These are phyloP conservation scores for Vachellia collinsii DNA, from an alignment of 306 rosid genomes.

Conservation along the genomic window DNA sequence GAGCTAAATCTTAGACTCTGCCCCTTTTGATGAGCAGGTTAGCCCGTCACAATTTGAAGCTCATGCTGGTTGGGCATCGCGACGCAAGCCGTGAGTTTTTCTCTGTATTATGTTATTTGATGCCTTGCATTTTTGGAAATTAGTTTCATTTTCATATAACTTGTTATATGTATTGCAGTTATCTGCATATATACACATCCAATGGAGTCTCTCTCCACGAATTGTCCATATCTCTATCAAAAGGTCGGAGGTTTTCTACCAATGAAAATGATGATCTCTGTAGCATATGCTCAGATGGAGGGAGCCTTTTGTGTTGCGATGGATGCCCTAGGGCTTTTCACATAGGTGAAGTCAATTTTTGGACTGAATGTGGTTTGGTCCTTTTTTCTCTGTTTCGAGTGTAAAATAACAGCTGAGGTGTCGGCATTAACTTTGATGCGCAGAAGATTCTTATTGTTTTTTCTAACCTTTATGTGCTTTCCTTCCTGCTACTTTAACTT, in stretches of 20 bases:
- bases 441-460: not conserved
- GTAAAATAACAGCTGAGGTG: not conserved
- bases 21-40: conserved; percentile 53
- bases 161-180: conserved; percentile 58
- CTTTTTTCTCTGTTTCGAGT: not conserved
- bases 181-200: conserved; percentile 84
- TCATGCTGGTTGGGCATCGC: conserved; percentile 94
- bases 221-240: conserved; percentile 73
- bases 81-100: conserved; percentile 96
- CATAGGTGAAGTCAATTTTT: conserved; percentile 52
- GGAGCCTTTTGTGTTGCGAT: conserved; percentile 88
- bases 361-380: not conserved
- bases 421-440: not conserved
- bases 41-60: conserved; percentile 95
- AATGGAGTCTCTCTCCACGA: conserved; percentile 94
- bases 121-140: conserved; percentile 4
- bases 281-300: conserved; percentile 77
- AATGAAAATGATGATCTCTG: conserved; percentile 83
- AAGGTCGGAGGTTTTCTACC: conserved; percentile 56
- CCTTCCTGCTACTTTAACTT: conserved; percentile 15
- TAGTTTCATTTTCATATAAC: conserved; percentile 29
- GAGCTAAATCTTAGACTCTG: not conserved
- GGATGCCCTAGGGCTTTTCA: conserved; percentile 95
- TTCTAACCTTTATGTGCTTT: not conserved
- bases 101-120: conserved; percentile 23